Evolutionary conservation across 2,329 filamentous ascomycete genomes (phyloP).

Genomic region (Chaetomiaceae sp.): DNA sequence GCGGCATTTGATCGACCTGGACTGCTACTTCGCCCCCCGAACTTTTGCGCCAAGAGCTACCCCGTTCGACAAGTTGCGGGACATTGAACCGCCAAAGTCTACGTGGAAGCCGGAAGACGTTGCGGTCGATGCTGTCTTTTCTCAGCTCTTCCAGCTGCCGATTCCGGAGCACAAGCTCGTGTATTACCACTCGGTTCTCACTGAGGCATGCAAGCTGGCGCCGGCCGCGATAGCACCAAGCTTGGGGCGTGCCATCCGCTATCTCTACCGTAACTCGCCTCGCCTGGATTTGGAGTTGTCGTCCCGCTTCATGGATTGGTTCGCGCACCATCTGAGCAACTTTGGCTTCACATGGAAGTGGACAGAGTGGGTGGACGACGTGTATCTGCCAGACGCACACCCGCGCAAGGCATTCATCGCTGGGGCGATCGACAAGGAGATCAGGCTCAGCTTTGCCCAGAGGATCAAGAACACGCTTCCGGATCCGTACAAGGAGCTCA

Average conservation of each 20-base stretch:
- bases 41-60: slow-evolving; percentile 94
- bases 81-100: slow-evolving; percentile 58
- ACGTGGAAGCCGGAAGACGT: slow-evolving; percentile 99
- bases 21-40: slow-evolving; percentile 85
- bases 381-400: slow-evolving; percentile 69
- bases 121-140: slow-evolving; percentile 95
- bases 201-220: slow-evolving; percentile 91
- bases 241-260: slow-evolving; percentile 87
- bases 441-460: slow-evolving; percentile 91
- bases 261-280: slow-evolving; percentile 77
- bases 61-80: slow-evolving; percentile 81
- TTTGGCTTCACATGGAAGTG: slow-evolving; percentile 99
- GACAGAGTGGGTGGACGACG: slow-evolving; percentile 92
- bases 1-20: slow-evolving; percentile 85
- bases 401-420: slow-evolving; percentile 91
- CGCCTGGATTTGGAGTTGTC: slow-evolving; percentile 81
- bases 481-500: slow-evolving; percentile 75
- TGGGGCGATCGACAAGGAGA: slow-evolving; percentile 91
- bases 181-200: slow-evolving; percentile 93
- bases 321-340: slow-evolving; percentile 94
- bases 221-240: slow-evolving; percentile 95
- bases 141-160: slow-evolving; percentile 85
- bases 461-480: slow-evolving; percentile 92
- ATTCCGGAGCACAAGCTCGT: slow-evolving; percentile 87
- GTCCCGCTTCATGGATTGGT: slow-evolving; percentile 94